These are phyloP conservation scores for Nematodospora anomalae DNA, from an alignment of 1,139 yeast species.

Conservation along the genomic window DNA sequence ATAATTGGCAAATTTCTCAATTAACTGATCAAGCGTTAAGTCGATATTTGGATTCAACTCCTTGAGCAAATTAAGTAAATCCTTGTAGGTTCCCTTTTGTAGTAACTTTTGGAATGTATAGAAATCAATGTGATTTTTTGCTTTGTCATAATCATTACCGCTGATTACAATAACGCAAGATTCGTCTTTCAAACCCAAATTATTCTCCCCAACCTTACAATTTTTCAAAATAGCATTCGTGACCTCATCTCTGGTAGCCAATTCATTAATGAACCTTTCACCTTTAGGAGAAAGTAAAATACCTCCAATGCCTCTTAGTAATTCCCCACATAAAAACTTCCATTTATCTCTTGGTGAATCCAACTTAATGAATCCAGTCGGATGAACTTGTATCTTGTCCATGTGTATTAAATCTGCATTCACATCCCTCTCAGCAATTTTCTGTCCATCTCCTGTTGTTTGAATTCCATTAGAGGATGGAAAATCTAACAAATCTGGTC, in stretches of 20 bases:
- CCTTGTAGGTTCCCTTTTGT: conserved; percentile 24
- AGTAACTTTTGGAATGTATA: conserved; percentile 30
- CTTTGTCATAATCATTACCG: conserved; percentile 27
- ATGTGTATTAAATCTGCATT: conserved; percentile 35
- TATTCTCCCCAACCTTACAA: conserved; percentile 20
- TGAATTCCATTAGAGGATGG: conserved; percentile 39
- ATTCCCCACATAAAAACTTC: conserved; percentile 40
- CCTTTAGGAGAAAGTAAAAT: conserved; percentile 36
- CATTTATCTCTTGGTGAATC: conserved; percentile 20
- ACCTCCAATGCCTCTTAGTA: conserved; percentile 40
- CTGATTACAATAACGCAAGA: conserved; percentile 29
- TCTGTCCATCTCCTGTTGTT: conserved; percentile 42
- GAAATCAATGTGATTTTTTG: conserved; percentile 30
- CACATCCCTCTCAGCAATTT: conserved; percentile 32
- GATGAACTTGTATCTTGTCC: conserved; percentile 41
- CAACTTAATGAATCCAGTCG: conserved; percentile 38
- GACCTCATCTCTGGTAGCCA: conserved; percentile 34
- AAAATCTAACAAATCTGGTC: conserved; percentile 33
- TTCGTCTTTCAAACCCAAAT: conserved; percentile 13
- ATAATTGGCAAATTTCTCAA: conserved; percentile 14
- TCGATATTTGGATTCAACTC: conserved; percentile 18
- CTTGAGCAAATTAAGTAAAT: conserved; percentile 19
- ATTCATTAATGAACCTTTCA: conserved; percentile 34
- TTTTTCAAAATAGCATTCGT: conserved; percentile 25
- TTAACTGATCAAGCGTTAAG: conserved; percentile 11